Evolutionary conservation across 352 stramenopile genomes (phyloP), one percentile per base, ranked within the genome.

Genomic region (Phytophthora boehmeriae): DNA sequence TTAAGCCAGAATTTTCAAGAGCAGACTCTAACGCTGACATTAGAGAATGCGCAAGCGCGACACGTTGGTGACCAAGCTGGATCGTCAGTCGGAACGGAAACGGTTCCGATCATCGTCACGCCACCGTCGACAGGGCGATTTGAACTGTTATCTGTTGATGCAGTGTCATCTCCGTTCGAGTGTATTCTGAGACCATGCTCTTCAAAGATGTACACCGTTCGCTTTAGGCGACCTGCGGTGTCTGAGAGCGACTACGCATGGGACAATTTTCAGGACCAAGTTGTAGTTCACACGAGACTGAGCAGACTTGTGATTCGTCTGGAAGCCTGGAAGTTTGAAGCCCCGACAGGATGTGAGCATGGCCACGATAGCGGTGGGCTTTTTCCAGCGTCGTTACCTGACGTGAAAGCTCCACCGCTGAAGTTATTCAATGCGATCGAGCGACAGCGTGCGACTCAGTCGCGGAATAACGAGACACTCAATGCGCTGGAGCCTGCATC

Each of bases 181-280:
- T 35, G 17, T 16, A 4, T 89, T 14, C 46, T 88, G 27, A 32
- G 47, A 5, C n/a, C 28, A 3, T 59, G 50, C 4, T 48, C n/a
- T 9, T 19, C 49, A 30, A 25, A 68, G 14, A 59, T 59, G 8
- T 88, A 71, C 35, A 44, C n/a, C 9, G 41, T 86, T 19, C 62
- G 72, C 55, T 92, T 89, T 54, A 32, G 59, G 4, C 63, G 51
- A 4, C 83, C 83, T 0, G 32, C 41, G 5, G 49, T 60, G 2
- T 52, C 28, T 10, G 70, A 86, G 30, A 83, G 78, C n/a, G 82
- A 89, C 53, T 84, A 61, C 41, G 66, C 45, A 3, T 85, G 67
- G 66, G 65, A 86, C 27, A 79, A 92, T 25, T 92, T 92, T 48
- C 82, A 88, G 43, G 82, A 92, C 54, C 78, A 86, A 43, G 38